A percentile compares a stretch with the other conserved stretches of the same genome.
These are phyloP conservation scores for Malassezia brasiliensis DNA, from an alignment of 1,284 basidiomycete genomes.

Conservation along the genomic window DNA sequence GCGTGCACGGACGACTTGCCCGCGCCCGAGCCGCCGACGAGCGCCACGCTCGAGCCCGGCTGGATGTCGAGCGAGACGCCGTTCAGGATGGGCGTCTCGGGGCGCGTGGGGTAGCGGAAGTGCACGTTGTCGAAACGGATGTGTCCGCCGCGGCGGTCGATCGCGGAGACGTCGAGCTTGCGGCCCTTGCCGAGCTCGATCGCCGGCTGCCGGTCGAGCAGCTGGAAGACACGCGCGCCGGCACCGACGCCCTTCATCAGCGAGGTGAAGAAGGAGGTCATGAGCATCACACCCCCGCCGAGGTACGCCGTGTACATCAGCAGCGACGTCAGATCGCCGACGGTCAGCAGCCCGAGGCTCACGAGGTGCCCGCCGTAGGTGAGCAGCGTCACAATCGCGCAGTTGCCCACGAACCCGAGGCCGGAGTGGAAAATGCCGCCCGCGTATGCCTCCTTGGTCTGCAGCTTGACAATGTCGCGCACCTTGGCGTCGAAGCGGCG, in stretches of 20 bases:
- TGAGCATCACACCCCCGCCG: conserved; percentile 54
- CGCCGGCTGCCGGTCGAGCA: conserved; percentile 59
- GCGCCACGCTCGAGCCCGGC: conserved; percentile 43
- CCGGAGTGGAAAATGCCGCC: conserved; percentile 77
- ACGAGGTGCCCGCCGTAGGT: conserved; percentile 92
- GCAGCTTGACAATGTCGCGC: conserved; percentile 62
- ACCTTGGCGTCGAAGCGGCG: conserved; percentile 55
- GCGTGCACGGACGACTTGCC: conserved; percentile 80
- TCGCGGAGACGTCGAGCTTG: conserved; percentile 8
- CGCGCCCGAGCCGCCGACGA: conserved; percentile 48
- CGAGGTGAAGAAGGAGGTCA: conserved; percentile 51
- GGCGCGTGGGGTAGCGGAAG: conserved; percentile 50
- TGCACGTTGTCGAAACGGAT: conserved; percentile 50
- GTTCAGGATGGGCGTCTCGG: conserved; percentile 46
- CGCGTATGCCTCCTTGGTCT: conserved; percentile 77
- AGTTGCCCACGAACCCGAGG: conserved; percentile 88
- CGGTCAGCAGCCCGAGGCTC: conserved; percentile 68
- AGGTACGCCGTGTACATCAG: conserved; percentile 88
- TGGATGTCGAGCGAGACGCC: conserved; percentile 47
- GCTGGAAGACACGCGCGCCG: conserved; percentile 80
- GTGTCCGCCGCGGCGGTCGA: conserved; percentile 15
- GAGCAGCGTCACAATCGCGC: conserved; percentile 75
- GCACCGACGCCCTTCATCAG: conserved; percentile 72
- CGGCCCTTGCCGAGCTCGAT: conserved; percentile 30
- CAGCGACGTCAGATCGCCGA: conserved; percentile 55